Conservation (phyloP, 73 alveolate species). For the Tetrahymena borealis region DNA sequence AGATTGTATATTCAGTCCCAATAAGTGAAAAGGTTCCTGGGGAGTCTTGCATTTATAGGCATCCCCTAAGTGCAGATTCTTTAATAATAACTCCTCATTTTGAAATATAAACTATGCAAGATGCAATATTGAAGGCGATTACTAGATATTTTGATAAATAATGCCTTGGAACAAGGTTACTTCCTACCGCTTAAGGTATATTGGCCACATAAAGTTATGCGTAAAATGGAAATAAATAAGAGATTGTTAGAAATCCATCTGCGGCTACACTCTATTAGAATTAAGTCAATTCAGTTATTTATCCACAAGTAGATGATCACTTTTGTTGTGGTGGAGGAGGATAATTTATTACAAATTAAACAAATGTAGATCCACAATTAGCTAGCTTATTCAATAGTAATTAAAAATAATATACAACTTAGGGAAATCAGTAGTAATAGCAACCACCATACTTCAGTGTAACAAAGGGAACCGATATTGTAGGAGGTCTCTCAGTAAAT, state of each 20-base stretch:
- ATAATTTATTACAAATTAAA: not conserved
- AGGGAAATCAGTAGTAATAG: not conserved
- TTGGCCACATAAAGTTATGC: not conserved
- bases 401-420: not conserved
- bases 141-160: not conserved
- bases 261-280: not conserved
- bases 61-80: slow-evolving; percentile 52
- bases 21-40: slow-evolving; percentile 64
- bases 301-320: not conserved
- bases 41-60: slow-evolving; percentile 59
- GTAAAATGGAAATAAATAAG: not conserved
- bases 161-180: not conserved
- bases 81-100: not conserved
- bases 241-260: not conserved
- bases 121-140: not conserved
- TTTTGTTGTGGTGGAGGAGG: not conserved
- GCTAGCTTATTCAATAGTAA: not conserved
- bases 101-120: not conserved
- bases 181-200: not conserved
- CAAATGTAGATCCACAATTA: not conserved
- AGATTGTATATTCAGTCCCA: slow-evolving; percentile 48
- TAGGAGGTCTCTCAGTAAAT: too few species aligned
- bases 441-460: not conserved
- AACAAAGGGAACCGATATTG: not conserved
- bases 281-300: not conserved